Evolutionary conservation across 345 rosid genomes (phyloP).

Genomic region (Rhizophora mangle): DNA sequence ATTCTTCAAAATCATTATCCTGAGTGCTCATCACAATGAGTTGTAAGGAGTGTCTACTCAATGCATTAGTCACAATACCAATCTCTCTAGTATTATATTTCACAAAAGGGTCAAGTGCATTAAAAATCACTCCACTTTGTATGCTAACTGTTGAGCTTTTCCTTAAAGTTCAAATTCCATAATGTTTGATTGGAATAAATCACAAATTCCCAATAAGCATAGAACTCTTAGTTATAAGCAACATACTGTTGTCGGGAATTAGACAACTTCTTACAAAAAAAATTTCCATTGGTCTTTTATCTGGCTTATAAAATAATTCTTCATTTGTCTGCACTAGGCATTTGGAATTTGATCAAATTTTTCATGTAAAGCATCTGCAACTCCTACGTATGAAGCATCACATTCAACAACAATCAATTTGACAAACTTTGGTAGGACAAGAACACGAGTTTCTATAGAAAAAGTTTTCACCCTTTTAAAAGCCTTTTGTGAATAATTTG

Average conservation of each 20-base stretch:
- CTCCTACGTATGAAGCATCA: background rate
- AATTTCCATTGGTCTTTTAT: background rate
- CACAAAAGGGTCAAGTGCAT: background rate
- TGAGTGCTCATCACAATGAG: conserved; percentile 3
- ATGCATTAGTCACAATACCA: background rate
- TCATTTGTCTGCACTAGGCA: too few relatives aligned
- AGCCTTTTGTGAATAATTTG: background rate
- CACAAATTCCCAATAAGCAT: background rate
- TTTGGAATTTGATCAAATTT: too few relatives aligned
- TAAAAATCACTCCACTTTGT: background rate
- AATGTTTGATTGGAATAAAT: background rate
- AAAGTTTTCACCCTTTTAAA: background rate
- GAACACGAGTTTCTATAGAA: background rate
- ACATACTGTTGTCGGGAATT: background rate
- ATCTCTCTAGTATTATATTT: background rate
- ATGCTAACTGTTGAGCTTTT: background rate
- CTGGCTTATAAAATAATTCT: background rate
- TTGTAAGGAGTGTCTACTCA: background rate
- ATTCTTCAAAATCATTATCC: conserved; percentile 7
- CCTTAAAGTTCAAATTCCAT: background rate
- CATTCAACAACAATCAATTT: conserved; percentile 8
- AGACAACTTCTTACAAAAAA: background rate
- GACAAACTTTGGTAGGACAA: background rate
- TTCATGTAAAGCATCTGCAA: too few relatives aligned
- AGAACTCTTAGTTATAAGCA: background rate